These are phyloP conservation scores for Penicillium maclennaniae DNA, from an alignment of 495 filamentous ascomycete genomes.

Conservation along the genomic window DNA sequence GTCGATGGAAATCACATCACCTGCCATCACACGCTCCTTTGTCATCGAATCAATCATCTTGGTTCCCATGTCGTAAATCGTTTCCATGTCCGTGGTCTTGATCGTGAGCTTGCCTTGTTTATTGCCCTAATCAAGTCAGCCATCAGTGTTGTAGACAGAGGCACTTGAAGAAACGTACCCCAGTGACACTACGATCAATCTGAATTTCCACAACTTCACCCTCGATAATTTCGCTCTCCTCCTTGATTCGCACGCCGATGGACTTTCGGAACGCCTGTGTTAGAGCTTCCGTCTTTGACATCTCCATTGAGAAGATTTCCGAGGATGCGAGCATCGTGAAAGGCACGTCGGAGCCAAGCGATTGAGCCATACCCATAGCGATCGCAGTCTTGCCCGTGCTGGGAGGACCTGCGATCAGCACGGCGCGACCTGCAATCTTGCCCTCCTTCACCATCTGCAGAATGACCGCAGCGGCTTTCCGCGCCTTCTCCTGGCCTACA, in stretches of 20 bases:
- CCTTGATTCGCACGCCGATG: slow-evolving; percentile 94
- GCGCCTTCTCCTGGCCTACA: slow-evolving; percentile 92
- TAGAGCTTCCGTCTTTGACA: slow-evolving; percentile 97
- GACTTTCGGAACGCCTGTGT: slow-evolving; percentile 97
- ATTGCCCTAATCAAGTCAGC: slow-evolving; percentile 54
- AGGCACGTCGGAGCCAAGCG: slow-evolving; percentile 85
- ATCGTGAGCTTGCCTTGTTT: slow-evolving; percentile 99
- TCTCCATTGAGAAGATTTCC: slow-evolving; percentile 97
- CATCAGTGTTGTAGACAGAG: background rate
- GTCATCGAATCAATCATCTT: slow-evolving; percentile 99
- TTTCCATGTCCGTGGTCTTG: slow-evolving; percentile 99
- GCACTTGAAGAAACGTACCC: slow-evolving; percentile 45
- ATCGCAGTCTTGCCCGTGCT: slow-evolving; percentile 99
- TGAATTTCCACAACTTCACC: slow-evolving; percentile 99
- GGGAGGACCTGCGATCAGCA: slow-evolving; percentile 92
- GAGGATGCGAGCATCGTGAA: slow-evolving; percentile 94
- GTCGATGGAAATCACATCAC: slow-evolving; percentile 96
- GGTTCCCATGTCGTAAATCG: slow-evolving; percentile 96
- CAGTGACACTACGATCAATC: slow-evolving; percentile 94
- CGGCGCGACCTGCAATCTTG: slow-evolving; percentile 93
- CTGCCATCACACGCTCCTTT: slow-evolving; percentile 97
- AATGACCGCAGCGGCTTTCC: slow-evolving; percentile 92
- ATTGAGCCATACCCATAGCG: slow-evolving; percentile 98
- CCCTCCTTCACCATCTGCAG: slow-evolving; percentile 98
- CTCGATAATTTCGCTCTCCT: slow-evolving; percentile 98